Evolutionary conservation across 495 filamentous ascomycete species (phyloP).

Genomic region (Neurospora sp.): DNA sequence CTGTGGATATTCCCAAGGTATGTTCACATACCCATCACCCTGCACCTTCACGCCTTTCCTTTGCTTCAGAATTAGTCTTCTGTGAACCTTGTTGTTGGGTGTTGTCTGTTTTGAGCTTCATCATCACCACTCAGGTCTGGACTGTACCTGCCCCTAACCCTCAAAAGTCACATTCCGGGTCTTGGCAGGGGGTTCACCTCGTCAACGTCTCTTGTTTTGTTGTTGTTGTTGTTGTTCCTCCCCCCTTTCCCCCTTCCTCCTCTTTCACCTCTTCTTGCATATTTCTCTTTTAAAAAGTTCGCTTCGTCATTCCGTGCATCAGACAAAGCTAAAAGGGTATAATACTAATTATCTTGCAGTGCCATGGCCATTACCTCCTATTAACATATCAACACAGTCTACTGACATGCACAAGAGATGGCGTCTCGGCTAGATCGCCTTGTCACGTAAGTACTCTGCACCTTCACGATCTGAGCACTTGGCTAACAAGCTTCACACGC

Average conservation of each 20-base stretch:
- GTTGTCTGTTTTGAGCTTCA: background rate
- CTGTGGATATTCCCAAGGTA: background rate
- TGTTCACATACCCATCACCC: background rate
- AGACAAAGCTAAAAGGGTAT: background rate
- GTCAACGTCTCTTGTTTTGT: background rate
- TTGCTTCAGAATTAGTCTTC: background rate
- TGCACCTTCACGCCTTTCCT: background rate
- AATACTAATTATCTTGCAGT: conserved; percentile 13
- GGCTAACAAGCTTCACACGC: conserved; percentile 17
- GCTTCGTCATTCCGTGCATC: background rate
- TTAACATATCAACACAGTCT: background rate
- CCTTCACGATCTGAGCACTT: background rate
- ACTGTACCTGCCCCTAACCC: background rate
- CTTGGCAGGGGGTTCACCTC: background rate
- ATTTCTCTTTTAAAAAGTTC: background rate
- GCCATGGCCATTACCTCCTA: conserved; percentile 15
- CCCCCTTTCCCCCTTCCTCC: background rate
- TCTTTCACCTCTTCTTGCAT: background rate
- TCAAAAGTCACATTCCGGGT: background rate
- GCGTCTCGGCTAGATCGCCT: conserved; percentile 69
- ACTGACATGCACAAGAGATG: conserved; percentile 37
- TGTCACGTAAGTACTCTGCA: conserved; percentile 66
- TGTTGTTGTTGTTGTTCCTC: background rate
- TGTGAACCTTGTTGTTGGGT: background rate
- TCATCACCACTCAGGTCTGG: background rate